Base-by-base conservation (phyloP, 805 yeast genomes). In the Vanderwaltozyma polyspora region DNA sequence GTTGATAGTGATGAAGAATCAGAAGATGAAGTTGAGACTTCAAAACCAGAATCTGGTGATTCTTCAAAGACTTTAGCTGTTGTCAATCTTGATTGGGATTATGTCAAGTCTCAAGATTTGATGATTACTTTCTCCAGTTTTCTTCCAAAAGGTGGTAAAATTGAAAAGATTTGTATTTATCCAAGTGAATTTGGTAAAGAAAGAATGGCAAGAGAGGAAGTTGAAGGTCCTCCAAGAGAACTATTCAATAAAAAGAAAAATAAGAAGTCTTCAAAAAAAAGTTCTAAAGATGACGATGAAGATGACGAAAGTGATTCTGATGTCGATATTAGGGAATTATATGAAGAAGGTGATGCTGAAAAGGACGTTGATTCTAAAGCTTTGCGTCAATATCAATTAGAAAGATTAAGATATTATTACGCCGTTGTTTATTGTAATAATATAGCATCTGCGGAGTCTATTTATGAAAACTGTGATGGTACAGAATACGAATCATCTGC, bases 1-100 rank as follows among this genome's bases (percentile, higher is more conserved):
- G 49, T 51, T 1, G 70, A 62, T 11, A 68, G 59, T 15, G 72
- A 66, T 3, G 72, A 63, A 29, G 76, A 71, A 35, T 64, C 72
- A 3, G 81, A 72, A 15, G 58, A 70, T 17, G 81, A 76, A 43
- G 45, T 66, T 9, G 81, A 72, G 44, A 68, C 65, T 19, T 63
- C 62, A 8, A 69, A 72, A 34, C 81, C 91, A n/a, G 86, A 82
- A 32, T 79, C 76, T 33, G 93, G 95, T 30, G 95, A 89, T 2
- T 94, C 95, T 21, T 68, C 94, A 1, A 64, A 63, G 23, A 65
- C 82, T 5, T 66, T 91, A 50, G 98, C 98, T 0, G 95, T 79
- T 1, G 97, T 91, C 21, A 91, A 91, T 51, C 66, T 91, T 71
- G 98, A 91, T 54, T 91, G 98, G 98, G 98, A 91, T 48, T 82